Evolutionary conservation across 345 rosid species (phyloP).

Genomic region (Arabidopsis thaliana): DNA sequence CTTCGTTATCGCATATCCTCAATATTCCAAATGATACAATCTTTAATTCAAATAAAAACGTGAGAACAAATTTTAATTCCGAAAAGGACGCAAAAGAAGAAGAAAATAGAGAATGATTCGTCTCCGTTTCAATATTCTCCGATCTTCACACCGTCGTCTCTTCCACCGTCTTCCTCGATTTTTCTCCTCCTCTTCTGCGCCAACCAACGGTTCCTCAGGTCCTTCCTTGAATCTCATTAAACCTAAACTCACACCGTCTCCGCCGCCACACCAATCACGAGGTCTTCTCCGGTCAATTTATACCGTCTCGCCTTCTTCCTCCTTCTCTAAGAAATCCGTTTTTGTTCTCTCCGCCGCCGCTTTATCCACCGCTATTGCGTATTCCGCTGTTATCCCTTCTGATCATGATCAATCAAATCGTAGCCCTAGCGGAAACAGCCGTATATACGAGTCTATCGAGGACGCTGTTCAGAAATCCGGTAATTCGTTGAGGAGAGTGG

Average conservation of each 20-base stretch:
- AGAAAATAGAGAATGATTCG: conserved; percentile 53
- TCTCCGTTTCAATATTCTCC: conserved; percentile 53
- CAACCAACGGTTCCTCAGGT: conserved; percentile 39
- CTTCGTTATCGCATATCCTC: conserved; percentile 39
- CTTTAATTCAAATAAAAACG: background rate
- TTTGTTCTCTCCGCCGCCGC: conserved; percentile 66
- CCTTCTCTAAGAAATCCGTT: conserved; percentile 51
- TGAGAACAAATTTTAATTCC: conserved; percentile 18
- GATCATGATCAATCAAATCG: conserved; percentile 23
- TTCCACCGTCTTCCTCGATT: conserved; percentile 50
- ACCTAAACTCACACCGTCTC: conserved; percentile 43
- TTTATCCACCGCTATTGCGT: conserved; percentile 56
- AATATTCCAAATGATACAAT: conserved; percentile 21
- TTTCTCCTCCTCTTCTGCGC: conserved; percentile 51
- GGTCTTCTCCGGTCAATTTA: conserved; percentile 44
- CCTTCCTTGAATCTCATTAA: conserved; percentile 44
- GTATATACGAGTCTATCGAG: conserved; percentile 55
- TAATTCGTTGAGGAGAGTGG: conserved; percentile 65
- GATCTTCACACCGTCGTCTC: conserved; percentile 46
- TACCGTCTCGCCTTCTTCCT: conserved; percentile 39
- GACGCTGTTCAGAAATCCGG: conserved; percentile 56
- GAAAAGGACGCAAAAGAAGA: conserved; percentile 30
- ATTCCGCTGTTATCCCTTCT: conserved; percentile 50
- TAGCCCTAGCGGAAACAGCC: conserved; percentile 35
- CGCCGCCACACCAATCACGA: conserved; percentile 34